A percentile compares a stretch with the other conserved stretches of the same genome.
Conservation (phyloP, 2,329 filamentous ascomycete species). For the Ustilaginoidea virens region DNA sequence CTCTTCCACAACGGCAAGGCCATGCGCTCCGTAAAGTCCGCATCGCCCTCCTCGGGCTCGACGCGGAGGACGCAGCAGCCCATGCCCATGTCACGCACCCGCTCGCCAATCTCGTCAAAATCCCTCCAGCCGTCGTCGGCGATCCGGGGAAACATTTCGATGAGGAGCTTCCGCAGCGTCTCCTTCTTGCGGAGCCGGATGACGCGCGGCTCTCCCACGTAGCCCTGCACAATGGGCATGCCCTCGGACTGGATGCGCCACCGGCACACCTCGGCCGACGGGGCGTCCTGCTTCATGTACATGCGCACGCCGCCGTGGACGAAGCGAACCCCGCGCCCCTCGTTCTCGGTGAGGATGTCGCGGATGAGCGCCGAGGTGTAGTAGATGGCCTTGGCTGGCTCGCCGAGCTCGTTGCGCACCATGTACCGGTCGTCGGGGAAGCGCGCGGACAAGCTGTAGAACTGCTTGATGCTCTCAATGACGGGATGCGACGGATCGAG, state of each 20-base stretch:
- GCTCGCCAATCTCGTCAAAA: slow-evolving; percentile 77
- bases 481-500: slow-evolving; percentile 59
- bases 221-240: slow-evolving; percentile 78
- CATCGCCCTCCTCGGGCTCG: slow-evolving; percentile 52
- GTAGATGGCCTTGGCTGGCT: slow-evolving; percentile 89
- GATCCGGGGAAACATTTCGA: slow-evolving; percentile 95
- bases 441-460: slow-evolving; percentile 69
- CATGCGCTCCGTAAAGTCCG: slow-evolving; percentile 57
- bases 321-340: slow-evolving; percentile 84
- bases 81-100: slow-evolving; percentile 64
- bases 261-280: slow-evolving; percentile 69
- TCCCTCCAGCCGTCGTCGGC: slow-evolving; percentile 56
- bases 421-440: slow-evolving; percentile 90
- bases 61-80: slow-evolving; percentile 85
- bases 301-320: slow-evolving; percentile 96
- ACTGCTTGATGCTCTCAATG: slow-evolving; percentile 60
- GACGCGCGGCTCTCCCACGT: slow-evolving; percentile 65
- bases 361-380: slow-evolving; percentile 78
- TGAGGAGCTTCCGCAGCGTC: slow-evolving; percentile 67
- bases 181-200: slow-evolving; percentile 61
- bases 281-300: slow-evolving; percentile 96
- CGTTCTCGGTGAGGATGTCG: slow-evolving; percentile 74
- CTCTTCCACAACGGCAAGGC: slow-evolving; percentile 90
- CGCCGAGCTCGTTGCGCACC: slow-evolving; percentile 82
- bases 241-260: slow-evolving; percentile 97